phyloP scores from a whole-genome alignment of 192 early-diverging fungal species.

The Mortierella alpina region DNA sequence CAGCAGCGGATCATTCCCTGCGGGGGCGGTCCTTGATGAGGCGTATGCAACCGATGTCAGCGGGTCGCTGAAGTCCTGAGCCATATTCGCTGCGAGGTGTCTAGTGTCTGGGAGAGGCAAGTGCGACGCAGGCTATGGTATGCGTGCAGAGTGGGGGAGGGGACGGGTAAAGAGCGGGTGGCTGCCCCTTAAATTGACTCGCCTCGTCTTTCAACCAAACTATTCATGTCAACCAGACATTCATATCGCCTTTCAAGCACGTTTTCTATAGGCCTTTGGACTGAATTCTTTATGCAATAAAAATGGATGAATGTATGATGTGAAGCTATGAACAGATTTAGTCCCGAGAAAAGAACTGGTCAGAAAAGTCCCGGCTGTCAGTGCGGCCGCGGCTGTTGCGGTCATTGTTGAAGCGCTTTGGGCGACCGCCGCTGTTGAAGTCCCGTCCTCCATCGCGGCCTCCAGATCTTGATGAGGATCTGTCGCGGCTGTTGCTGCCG shows the following conservation, averaged over 20 bases:
- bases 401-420: neutral
- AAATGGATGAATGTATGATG: too few species aligned
- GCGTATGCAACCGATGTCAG: slow-evolving; percentile 46
- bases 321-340: slow-evolving; percentile 1
- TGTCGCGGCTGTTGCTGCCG: slow-evolving; percentile 16
- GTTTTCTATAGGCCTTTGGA: too few species aligned
- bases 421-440: neutral
- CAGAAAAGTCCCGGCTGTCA: slow-evolving; percentile 7
- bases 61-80: slow-evolving; percentile 47
- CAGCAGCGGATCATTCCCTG: slow-evolving; percentile 28
- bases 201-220: neutral
- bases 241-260: too few species aligned
- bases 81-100: slow-evolving; percentile 19
- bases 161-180: too few species aligned
- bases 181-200: neutral
- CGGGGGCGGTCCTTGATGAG: slow-evolving; percentile 23
- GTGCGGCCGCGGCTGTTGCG: slow-evolving; percentile 9
- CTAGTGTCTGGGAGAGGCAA: too few species aligned
- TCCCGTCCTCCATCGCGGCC: neutral
- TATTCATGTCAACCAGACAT: too few species aligned
- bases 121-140: too few species aligned
- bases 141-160: too few species aligned
- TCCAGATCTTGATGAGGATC: slow-evolving; percentile 16
- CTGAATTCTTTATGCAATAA: neutral
- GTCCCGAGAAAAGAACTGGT: slow-evolving; percentile 34